Percentiles rank a stretch among this genome's conserved stretches.
Evolutionary conservation across 1,284 basidiomycete genomes (phyloP).

Genomic region (Cryptococcus neoformans): DNA sequence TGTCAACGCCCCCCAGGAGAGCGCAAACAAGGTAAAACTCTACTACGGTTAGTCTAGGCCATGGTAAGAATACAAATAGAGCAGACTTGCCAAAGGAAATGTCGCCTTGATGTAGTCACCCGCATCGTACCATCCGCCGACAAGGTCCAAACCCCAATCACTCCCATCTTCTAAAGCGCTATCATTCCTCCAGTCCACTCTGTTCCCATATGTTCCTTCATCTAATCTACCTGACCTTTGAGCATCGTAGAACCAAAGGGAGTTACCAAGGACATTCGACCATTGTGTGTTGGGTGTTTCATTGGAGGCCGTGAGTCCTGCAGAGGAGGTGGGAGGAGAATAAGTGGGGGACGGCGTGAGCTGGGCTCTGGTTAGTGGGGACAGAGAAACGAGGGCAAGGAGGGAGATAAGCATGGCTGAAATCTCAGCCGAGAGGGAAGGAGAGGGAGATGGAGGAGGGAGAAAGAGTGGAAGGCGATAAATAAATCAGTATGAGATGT

Average conservation of each 20-base stretch:
- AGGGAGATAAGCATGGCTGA: not conserved
- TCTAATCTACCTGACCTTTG: constrained; percentile 78
- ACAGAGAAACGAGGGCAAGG: not conserved
- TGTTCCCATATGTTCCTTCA: constrained; percentile 55
- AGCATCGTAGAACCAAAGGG: constrained; percentile 86
- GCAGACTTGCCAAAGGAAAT: constrained; percentile 60
- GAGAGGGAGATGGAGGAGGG: too few relatives aligned
- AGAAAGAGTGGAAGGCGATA: too few relatives aligned
- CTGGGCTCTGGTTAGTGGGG: constrained; percentile 17
- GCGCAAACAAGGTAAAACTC: constrained; percentile 72
- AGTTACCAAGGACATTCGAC: constrained; percentile 71
- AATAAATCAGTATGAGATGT: not conserved
- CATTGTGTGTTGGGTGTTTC: constrained; percentile 69
- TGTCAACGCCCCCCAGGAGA: constrained; percentile 83
- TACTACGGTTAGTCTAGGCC: constrained; percentile 1
- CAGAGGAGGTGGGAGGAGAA: constrained; percentile 57
- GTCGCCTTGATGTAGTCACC: constrained; percentile 78
- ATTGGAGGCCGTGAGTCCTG: constrained; percentile 55
- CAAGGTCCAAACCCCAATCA: constrained; percentile 69
- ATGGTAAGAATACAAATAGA: not conserved
- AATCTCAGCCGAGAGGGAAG: too few relatives aligned
- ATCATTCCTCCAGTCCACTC: constrained; percentile 83
- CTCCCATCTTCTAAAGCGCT: constrained; percentile 72
- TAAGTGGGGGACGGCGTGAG: constrained; percentile 38
- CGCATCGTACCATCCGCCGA: constrained; percentile 88